Conservation (phyloP, 441 rosid species). For the Jatropha podagrica region DNA sequence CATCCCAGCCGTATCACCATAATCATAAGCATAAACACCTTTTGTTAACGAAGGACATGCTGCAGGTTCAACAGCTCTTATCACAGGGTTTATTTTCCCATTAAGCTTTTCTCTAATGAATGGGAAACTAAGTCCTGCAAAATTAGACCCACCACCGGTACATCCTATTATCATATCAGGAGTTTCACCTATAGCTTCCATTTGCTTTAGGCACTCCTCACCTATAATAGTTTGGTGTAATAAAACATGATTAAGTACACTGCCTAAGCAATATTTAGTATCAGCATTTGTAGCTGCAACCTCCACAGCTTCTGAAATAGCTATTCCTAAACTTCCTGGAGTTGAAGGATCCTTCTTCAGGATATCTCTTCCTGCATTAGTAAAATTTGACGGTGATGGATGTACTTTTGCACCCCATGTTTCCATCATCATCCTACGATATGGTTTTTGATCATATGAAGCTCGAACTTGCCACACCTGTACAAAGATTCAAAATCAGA, state of each 20-base stretch:
- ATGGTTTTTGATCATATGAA: slow-evolving; percentile 89
- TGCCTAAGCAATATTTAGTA: slow-evolving; percentile 86
- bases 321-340: slow-evolving; percentile 95
- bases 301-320: slow-evolving; percentile 95
- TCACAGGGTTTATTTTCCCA: slow-evolving; percentile 77
- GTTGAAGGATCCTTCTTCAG: slow-evolving; percentile 62
- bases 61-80: slow-evolving; percentile 83
- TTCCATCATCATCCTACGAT: slow-evolving; percentile 92
- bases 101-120: slow-evolving; percentile 88
- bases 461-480: slow-evolving; percentile 99
- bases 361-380: slow-evolving; percentile 65
- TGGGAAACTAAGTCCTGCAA: slow-evolving; percentile 89
- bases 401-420: slow-evolving; percentile 97
- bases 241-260: slow-evolving; percentile 89
- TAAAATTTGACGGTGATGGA: slow-evolving; percentile 77
- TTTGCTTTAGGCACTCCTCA: slow-evolving; percentile 82
- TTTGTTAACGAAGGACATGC: slow-evolving; percentile 91
- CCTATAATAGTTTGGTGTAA: slow-evolving; percentile 92
- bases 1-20: slow-evolving; percentile 82
- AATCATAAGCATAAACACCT: slow-evolving; percentile 86
- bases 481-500: slow-evolving; percentile 3
- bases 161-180: slow-evolving; percentile 93
- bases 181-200: slow-evolving; percentile 80
- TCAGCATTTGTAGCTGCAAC: slow-evolving; percentile 65
- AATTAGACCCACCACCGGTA: slow-evolving; percentile 94